phyloP scores from a whole-genome alignment of 495 filamentous ascomycete species.

The Neurospora sp. region DNA sequence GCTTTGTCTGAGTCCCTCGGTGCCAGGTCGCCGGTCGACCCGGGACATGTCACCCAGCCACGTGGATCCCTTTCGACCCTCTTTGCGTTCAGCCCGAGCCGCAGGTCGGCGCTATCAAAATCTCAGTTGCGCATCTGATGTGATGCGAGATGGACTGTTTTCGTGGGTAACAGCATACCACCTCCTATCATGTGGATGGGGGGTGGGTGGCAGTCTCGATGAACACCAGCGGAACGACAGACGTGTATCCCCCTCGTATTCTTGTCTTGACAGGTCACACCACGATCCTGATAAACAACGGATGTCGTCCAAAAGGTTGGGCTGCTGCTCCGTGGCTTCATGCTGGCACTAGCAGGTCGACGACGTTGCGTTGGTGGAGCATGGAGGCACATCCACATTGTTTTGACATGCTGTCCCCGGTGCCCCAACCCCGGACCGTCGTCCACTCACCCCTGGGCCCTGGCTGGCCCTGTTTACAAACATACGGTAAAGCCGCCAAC shows the following conservation, averaged over 20 bases:
- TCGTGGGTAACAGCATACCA: background rate
- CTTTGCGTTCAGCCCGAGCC: background rate
- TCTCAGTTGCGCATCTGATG: background rate
- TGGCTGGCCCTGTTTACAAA: background rate
- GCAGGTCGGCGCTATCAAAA: background rate
- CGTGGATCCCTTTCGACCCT: background rate
- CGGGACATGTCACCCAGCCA: background rate
- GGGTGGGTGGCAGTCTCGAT: background rate
- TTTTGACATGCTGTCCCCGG: background rate
- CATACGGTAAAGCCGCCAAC: background rate
- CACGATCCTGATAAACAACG: background rate
- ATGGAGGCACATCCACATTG: background rate
- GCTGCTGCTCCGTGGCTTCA: background rate
- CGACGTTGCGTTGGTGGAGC: background rate
- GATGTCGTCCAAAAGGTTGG: background rate
- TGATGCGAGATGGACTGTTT: background rate
- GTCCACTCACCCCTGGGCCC: background rate
- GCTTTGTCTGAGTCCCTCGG: background rate
- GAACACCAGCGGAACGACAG: background rate
- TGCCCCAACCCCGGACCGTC: background rate
- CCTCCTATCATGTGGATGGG: background rate
- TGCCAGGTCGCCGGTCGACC: background rate
- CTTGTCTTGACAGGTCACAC: background rate
- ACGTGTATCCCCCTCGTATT: background rate
- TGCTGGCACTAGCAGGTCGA: background rate